Evolutionary conservation across 805 yeast genomes (phyloP), one percentile per base, ranked within the genome.

Genomic region (Saturnispora serradocipensis): DNA sequence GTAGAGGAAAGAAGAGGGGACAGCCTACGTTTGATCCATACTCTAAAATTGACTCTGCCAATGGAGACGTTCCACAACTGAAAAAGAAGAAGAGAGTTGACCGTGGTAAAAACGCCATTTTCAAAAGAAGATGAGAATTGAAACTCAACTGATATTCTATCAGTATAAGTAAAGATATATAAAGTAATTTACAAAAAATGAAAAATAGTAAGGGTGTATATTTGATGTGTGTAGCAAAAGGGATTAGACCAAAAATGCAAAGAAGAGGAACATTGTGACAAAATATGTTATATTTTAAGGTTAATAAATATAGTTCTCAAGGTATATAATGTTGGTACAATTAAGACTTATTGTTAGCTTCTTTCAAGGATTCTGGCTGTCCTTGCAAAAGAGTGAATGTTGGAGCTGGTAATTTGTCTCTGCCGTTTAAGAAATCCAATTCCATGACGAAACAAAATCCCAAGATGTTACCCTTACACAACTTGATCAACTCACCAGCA

Each of bases 401-500:
- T 32, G 91, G 95, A 43, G 93, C 88, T 53, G 74, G 77, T 61
- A 93, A 81, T 72, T 80, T 85, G 52, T 86, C 90, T 71, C 96
- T 82, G 59, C 99, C 99, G 65, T 89, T 84, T 67, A 93, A 80
- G 80, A 91, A 93, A 64, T 88, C 91, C 63, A 93, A 81, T 72
- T 93, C 99, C 87, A 93, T 81, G 45, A 93, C 88, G 65, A 93
- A 93, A 57, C 84, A 72, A 68, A 81, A 93, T 70, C 89, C 96
- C 49, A 84, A 66, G 50, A 90, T 77, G 54, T 83, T 77, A 55
- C 84, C 96, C 52, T 82, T 81, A 55, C 82, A 75, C 67, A 77
- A 71, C 58, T 66, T 64, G 48, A 88, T 85, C 58, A 93, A 77
- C 63, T 88, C 84, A 54, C 96, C 97, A 42, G 98, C 98, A 54